phyloP scores from a whole-genome alignment of 805 yeast species.

The Candida argentea region DNA sequence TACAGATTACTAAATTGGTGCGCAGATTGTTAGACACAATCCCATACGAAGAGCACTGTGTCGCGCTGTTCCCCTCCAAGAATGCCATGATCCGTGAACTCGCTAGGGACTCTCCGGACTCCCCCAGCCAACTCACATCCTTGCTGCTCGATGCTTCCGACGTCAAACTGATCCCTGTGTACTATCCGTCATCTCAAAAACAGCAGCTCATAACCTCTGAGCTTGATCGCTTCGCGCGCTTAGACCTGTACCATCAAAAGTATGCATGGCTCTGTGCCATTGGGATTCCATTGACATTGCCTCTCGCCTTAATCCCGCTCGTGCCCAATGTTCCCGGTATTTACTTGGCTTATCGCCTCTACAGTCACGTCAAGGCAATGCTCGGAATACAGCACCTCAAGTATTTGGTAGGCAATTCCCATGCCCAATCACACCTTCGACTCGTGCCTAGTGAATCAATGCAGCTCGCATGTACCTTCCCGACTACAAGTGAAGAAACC shows the following conservation, averaged over 20 bases:
- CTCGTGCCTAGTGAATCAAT: constrained; percentile 8
- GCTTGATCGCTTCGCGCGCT: constrained; percentile 29
- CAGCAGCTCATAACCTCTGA: constrained; percentile 26
- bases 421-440: constrained; percentile 7
- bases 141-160: constrained; percentile 18
- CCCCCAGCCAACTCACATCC: constrained; percentile 18
- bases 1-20: constrained; percentile 44
- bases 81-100: constrained; percentile 43
- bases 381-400: constrained; percentile 63
- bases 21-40: constrained; percentile 47
- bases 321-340: constrained; percentile 90
- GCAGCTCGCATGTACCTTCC: constrained; percentile 7
- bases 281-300: constrained; percentile 69
- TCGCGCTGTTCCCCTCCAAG: constrained; percentile 68
- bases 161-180: constrained; percentile 30
- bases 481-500: background rate
- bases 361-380: constrained; percentile 75
- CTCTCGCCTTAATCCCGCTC: constrained; percentile 74
- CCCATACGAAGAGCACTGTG: constrained; percentile 73
- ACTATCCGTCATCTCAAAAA: constrained; percentile 26
- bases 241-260: constrained; percentile 44
- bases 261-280: constrained; percentile 43
- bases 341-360: constrained; percentile 68
- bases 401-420: constrained; percentile 23
- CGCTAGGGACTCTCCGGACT: constrained; percentile 3